A percentile compares a stretch with the other conserved stretches of the same genome.
phyloP scores from a whole-genome alignment of 345 rosid species.

The Xanthoceras sorbifolium region DNA sequence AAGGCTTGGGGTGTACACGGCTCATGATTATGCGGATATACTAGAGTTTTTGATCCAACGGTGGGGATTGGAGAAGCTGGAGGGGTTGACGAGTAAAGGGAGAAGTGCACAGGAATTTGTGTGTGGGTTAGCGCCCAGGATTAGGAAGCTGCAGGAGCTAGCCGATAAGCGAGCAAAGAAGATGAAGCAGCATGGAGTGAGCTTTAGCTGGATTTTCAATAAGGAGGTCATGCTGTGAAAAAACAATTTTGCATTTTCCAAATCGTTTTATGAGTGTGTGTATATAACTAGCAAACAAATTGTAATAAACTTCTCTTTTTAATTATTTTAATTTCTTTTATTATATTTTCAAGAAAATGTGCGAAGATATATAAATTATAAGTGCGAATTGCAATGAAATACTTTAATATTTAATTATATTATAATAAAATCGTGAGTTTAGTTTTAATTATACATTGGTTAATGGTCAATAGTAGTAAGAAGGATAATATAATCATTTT shows the following conservation, averaged over 20 bases:
- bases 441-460: too few relatives aligned
- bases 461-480: too few relatives aligned
- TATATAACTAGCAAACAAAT: background rate
- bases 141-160: slow-evolving; percentile 60
- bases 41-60: slow-evolving; percentile 57
- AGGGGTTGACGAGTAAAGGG: slow-evolving; percentile 59
- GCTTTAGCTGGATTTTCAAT: slow-evolving; percentile 73
- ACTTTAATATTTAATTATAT: too few relatives aligned
- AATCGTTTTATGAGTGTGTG: background rate
- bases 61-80: slow-evolving; percentile 67
- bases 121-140: slow-evolving; percentile 59
- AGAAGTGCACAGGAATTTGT: slow-evolving; percentile 60
- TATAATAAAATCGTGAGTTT: too few relatives aligned
- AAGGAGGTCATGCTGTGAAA: slow-evolving; percentile 31
- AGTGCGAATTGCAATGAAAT: too few relatives aligned
- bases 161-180: slow-evolving; percentile 57
- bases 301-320: too few relatives aligned
- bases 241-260: background rate
- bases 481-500: too few relatives aligned
- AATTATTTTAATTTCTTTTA: too few relatives aligned
- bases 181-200: slow-evolving; percentile 37
- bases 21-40: slow-evolving; percentile 67
- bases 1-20: slow-evolving; percentile 66
- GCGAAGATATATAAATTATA: too few relatives aligned
- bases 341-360: too few relatives aligned